Evolutionary conservation across 768 basidiomycete species (phyloP), one percentile per base, ranked within the genome.

Genomic region (Boletus huronensis): DNA sequence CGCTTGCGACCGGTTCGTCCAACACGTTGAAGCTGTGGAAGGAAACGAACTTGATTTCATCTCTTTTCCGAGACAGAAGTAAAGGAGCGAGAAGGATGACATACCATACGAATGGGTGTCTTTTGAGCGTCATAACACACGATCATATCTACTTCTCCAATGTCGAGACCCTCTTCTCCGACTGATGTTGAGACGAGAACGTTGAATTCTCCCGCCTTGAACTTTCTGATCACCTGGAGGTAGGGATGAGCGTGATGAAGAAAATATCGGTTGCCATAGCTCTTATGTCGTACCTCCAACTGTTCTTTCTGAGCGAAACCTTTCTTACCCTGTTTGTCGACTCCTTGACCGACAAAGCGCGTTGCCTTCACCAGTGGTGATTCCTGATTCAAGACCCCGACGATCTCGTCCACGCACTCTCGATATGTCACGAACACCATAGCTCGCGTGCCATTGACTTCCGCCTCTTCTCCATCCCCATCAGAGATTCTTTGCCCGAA

Each of bases 91-190:
- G 8, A 42, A 54, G 31, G 34, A 36, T 42, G 23, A 58, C 84
- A 48, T 69, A 96, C 96, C 89, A 97, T 93, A 53, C 95, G 91
- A 58, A 98, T 94, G 1, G 95, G 89, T 0, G 92, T 92, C 75
- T 96, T 97, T 64, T 95, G 92, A 25, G 94, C 87, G 61, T 99
- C 97, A 69, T 98, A 99, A 64, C 95, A 98, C 45, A 98, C 76
- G 52, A 98, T 96, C 65, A 94, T 77, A 68, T 99, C 97, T 16
- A 99, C 87, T 68, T 97, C 95, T 31, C 97, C 97, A 52, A 99
- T 99, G 69, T 99, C 97, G 17, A 99, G 78, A 53, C 97, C 97
- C 71, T 99, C 97, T 72, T 99, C 97, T 21, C 97, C 97, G 51
- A 99, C 93, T 4, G 90, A 96, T 5, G 97, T 98, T 1, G 95